A percentile compares a stretch with the other conserved stretches of the same genome.
These are phyloP conservation scores for Scheffersomyces coipomensis DNA, from an alignment of 805 yeast genomes.

Conservation along the genomic window DNA sequence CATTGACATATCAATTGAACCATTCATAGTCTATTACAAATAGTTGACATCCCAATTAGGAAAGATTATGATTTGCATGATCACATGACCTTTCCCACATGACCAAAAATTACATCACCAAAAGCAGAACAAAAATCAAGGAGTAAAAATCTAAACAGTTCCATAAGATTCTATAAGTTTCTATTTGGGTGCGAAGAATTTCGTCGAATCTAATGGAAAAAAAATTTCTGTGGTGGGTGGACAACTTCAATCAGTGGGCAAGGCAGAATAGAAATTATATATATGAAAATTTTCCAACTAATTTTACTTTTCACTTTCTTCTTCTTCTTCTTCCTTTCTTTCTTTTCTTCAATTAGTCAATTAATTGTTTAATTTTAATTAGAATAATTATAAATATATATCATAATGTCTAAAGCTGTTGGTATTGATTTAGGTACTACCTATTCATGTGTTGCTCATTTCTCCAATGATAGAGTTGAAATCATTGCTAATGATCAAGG, in stretches of 20 bases:
- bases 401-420: constrained; percentile 49
- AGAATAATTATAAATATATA: no score
- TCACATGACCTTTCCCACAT: no score
- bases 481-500: constrained; percentile 98
- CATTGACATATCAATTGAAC: no score
- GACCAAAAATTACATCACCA: no score
- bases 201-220: constrained; percentile 2
- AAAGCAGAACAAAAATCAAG: no score
- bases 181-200: constrained; percentile 1
- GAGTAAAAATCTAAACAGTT: no score
- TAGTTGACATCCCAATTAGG: no score
- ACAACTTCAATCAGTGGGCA: no score
- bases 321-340: constrained; percentile 2
- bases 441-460: constrained; percentile 95
- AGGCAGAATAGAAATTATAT: background rate
- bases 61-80: no score
- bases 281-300: background rate
- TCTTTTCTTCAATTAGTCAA: constrained; percentile 1
- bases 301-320: background rate
- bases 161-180: constrained; percentile 3
- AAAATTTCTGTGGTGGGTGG: background rate
- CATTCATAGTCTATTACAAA: no score
- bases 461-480: constrained; percentile 89
- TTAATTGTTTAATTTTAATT: no score
- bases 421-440: constrained; percentile 98